Percentiles rank a stretch among this genome's conserved stretches.
Evolutionary conservation across 345 rosid genomes (phyloP).

Genomic region (Hypericum androsaemum): DNA sequence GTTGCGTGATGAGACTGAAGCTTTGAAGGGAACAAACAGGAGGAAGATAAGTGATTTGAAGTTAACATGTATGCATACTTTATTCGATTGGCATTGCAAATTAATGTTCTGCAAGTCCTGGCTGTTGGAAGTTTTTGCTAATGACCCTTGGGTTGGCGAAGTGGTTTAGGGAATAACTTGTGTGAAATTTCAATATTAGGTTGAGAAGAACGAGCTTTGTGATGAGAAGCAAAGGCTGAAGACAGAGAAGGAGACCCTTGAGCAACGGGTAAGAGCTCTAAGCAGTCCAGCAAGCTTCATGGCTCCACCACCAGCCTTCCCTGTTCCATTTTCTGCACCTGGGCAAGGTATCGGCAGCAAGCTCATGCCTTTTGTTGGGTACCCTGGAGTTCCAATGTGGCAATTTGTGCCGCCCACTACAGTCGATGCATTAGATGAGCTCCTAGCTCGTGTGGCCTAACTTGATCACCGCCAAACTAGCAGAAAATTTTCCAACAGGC

Average conservation of each 20-base stretch:
- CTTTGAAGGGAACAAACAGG: slow-evolving; percentile 20
- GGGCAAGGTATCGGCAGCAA: slow-evolving; percentile 17
- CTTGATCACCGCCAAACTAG: too few relatives aligned
- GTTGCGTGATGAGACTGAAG: slow-evolving; percentile 21
- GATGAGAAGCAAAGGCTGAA: slow-evolving; percentile 26
- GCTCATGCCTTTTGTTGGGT: slow-evolving; percentile 19
- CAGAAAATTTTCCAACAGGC: too few relatives aligned
- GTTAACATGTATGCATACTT: slow-evolving; percentile 4
- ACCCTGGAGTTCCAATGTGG: slow-evolving; percentile 22
- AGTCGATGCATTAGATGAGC: slow-evolving; percentile 19
- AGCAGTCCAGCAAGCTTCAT: slow-evolving; percentile 8
- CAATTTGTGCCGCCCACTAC: slow-evolving; percentile 21
- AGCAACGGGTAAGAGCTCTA: slow-evolving; percentile 9
- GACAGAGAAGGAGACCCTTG: slow-evolving; percentile 17
- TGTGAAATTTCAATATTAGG: slow-evolving; percentile 12
- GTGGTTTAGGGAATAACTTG: not conserved
- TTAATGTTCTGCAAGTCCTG: too few relatives aligned
- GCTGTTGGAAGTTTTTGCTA: too few relatives aligned
- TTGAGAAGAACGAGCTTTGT: slow-evolving; percentile 22
- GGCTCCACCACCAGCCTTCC: slow-evolving; percentile 7
- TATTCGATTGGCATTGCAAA: too few relatives aligned
- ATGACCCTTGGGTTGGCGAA: too few relatives aligned
- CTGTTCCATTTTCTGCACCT: slow-evolving; percentile 16
- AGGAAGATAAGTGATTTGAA: slow-evolving; percentile 27
- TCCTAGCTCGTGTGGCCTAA: slow-evolving; percentile 21